A percentile compares a stretch with the other conserved stretches of the same genome.
These are phyloP conservation scores for Nothophaeocryptopus gaeumannii DNA, from an alignment of 2,329 filamentous ascomycete genomes.

Conservation along the genomic window DNA sequence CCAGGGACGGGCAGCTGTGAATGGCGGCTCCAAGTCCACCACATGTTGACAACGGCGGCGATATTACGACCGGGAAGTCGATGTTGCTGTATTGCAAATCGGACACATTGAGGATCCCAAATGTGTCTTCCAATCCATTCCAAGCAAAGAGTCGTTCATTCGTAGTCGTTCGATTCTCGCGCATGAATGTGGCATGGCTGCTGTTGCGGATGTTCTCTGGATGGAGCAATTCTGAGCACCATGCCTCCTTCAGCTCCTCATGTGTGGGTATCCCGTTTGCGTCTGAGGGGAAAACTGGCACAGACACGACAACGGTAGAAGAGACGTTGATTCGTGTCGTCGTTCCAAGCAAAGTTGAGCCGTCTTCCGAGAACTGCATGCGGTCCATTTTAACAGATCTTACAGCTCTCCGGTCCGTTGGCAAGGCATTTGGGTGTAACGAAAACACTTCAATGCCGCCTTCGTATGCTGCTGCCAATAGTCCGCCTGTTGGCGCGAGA, in stretches of 20 bases:
- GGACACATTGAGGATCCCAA: conserved; percentile 34
- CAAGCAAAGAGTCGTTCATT: conserved; percentile 38
- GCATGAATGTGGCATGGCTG: conserved; percentile 38
- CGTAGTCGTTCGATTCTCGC: conserved; percentile 28
- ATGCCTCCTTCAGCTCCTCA: conserved; percentile 38
- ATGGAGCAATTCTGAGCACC: conserved; percentile 38
- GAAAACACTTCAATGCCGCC: conserved; percentile 83
- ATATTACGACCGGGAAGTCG: conserved; percentile 39
- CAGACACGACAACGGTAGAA: conserved; percentile 36
- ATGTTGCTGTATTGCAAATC: conserved; percentile 37
- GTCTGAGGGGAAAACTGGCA: conserved; percentile 36
- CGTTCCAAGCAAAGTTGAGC: conserved; percentile 37
- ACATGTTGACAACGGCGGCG: conserved; percentile 37
- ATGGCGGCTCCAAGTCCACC: conserved; percentile 38
- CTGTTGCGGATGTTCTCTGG: conserved; percentile 39
- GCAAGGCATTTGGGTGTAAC: conserved; percentile 57
- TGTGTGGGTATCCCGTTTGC: conserved; percentile 32
- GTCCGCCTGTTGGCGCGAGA: conserved; percentile 73
- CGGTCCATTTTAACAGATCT: conserved; percentile 36
- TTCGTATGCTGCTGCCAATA: conserved; percentile 82
- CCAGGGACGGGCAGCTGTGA: conserved; percentile 35
- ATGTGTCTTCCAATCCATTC: conserved; percentile 38
- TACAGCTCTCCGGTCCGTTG: conserved; percentile 37
- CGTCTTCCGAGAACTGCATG: conserved; percentile 37
- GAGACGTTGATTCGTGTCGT: conserved; percentile 37